Conservation (phyloP, 2,329 filamentous ascomycete genomes). For the Stenocarpella maydis region DNA sequence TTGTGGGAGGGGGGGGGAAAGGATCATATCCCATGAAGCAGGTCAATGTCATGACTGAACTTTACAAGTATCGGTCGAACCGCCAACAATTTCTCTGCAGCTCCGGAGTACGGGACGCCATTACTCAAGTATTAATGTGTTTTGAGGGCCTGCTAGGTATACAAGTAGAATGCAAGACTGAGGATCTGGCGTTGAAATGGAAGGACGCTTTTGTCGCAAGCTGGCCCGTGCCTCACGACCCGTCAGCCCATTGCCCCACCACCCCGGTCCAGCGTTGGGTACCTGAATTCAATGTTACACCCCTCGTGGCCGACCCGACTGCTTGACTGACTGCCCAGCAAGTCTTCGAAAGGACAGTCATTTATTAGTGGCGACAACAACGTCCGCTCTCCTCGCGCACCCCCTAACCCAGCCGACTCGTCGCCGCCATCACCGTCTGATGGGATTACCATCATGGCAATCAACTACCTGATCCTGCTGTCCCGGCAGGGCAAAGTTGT, state of each 20-base stretch:
- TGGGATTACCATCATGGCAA: constrained; percentile 36
- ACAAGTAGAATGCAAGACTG: too few relatives aligned
- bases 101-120: too few relatives aligned
- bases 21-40: too few relatives aligned
- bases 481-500: constrained; percentile 99
- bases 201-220: background rate
- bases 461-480: constrained; percentile 94
- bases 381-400: background rate
- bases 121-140: too few relatives aligned
- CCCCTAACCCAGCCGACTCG: background rate
- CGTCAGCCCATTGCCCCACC: background rate
- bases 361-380: constrained; percentile 2
- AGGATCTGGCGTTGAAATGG: too few relatives aligned
- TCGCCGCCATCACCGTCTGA: constrained; percentile 14
- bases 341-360: constrained; percentile 7
- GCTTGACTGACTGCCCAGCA: constrained; percentile 14
- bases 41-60: too few relatives aligned
- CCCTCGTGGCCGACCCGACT: constrained; percentile 20
- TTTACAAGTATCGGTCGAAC: background rate
- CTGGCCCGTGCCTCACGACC: background rate
- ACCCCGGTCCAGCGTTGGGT: background rate
- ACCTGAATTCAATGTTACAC: background rate
- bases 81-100: background rate
- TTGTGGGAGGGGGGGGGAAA: too few relatives aligned
- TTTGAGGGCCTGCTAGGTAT: too few relatives aligned